phyloP scores from a whole-genome alignment of 179 eudicot genomes.

The Corrigiola litoralis region DNA sequence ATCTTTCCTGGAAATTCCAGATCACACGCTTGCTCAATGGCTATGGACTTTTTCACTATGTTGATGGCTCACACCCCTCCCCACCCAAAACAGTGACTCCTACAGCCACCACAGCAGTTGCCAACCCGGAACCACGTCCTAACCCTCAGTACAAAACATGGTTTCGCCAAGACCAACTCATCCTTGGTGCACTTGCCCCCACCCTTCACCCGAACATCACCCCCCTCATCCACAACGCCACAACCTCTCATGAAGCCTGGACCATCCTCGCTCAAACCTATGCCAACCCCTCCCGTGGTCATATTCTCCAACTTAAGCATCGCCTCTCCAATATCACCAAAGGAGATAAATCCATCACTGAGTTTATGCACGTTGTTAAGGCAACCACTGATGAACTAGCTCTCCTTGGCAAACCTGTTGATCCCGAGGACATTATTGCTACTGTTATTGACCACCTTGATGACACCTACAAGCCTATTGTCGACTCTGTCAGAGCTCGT shows the following conservation, averaged over 20 bases:
- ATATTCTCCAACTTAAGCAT: constrained; percentile 3
- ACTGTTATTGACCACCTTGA: neutral
- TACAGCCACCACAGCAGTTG: neutral
- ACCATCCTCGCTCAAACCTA: neutral
- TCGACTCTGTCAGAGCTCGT: neutral
- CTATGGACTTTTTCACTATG: neutral
- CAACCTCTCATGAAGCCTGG: constrained; percentile 1
- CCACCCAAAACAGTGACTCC: neutral
- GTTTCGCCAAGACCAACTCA: neutral
- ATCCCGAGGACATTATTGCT: neutral
- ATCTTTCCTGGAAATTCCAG: neutral
- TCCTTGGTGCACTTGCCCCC: neutral
- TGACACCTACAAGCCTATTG: neutral
- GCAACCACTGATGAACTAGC: constrained; percentile 6
- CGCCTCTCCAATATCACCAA: neutral
- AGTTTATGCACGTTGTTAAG: neutral
- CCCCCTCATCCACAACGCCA: neutral
- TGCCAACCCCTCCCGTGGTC: neutral
- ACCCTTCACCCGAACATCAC: neutral
- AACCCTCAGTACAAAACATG: neutral
- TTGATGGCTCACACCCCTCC: neutral
- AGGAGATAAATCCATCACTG: neutral
- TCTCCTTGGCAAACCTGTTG: neutral
- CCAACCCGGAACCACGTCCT: neutral
- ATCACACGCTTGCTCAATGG: neutral